Conservation (phyloP, 164 flowering plant genomes). For the Nelumbo lutea region DNA sequence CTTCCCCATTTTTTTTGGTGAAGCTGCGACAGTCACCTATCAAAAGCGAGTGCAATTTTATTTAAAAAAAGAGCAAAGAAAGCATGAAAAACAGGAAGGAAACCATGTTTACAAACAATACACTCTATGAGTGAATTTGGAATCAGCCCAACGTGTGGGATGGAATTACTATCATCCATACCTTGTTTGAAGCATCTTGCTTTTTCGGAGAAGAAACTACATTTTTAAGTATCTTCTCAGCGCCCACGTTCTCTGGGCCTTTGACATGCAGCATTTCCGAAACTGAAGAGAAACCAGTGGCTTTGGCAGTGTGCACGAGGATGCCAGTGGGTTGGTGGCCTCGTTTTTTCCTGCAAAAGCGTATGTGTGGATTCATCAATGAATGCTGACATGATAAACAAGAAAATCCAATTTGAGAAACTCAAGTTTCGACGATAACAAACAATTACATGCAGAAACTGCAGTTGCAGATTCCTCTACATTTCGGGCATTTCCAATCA, state of each 20-base stretch:
- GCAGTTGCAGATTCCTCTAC: slow-evolving; percentile 87
- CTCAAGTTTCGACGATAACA: not conserved
- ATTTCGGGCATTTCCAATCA: slow-evolving; percentile 82
- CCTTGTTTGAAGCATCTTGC: slow-evolving; percentile 22
- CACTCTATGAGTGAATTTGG: too few relatives aligned
- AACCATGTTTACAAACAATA: not conserved
- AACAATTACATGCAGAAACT: slow-evolving; percentile 74
- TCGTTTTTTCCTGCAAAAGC: slow-evolving; percentile 58
- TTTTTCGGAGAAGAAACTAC: slow-evolving; percentile 19
- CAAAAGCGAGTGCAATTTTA: not conserved
- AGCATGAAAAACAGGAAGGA: not conserved
- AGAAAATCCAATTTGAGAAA: not conserved
- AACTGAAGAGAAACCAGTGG: slow-evolving; percentile 73
- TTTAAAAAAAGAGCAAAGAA: too few relatives aligned
- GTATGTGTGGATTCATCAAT: not conserved
- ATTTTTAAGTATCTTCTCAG: slow-evolving; percentile 1
- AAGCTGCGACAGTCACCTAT: slow-evolving; percentile 25
- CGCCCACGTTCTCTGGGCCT: slow-evolving; percentile 26
- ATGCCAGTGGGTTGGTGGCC: slow-evolving; percentile 81
- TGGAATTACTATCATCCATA: not conserved
- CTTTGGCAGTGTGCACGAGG: slow-evolving; percentile 60
- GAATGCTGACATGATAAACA: not conserved
- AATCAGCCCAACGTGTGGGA: too few relatives aligned
- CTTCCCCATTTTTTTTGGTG: slow-evolving; percentile 43
- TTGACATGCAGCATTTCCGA: slow-evolving; percentile 50